Conservation (phyloP, 768 basidiomycete species). For the Podaxis carcinomalis region DNA sequence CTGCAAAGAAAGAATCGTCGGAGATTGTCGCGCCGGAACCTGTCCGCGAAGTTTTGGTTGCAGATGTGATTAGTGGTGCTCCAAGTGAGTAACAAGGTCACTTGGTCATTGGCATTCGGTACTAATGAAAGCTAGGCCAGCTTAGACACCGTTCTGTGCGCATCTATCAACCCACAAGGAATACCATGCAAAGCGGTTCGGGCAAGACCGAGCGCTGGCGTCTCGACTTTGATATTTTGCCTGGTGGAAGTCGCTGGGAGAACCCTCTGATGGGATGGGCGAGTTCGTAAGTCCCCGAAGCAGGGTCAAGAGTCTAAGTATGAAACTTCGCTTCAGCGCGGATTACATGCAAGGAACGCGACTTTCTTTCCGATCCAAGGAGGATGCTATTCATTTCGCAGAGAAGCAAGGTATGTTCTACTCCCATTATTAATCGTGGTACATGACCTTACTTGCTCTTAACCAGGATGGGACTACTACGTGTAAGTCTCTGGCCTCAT, state of each 20-base stretch:
- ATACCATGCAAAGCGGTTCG: conserved; percentile 92
- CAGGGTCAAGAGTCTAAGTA: neutral
- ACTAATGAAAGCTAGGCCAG: conserved; percentile 46
- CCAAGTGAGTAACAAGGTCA: conserved; percentile 50
- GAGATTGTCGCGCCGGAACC: conserved; percentile 32
- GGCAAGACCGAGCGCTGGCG: conserved; percentile 87
- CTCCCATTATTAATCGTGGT: conserved; percentile 1
- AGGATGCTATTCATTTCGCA: conserved; percentile 91
- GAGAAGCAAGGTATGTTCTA: conserved; percentile 82
- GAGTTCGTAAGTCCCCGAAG: conserved; percentile 68
- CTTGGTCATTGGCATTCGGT: too few species aligned
- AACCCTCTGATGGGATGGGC: conserved; percentile 98
- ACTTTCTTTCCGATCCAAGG: conserved; percentile 77
- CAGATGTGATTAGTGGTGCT: conserved; percentile 83
- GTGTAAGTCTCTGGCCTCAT: conserved; percentile 49
- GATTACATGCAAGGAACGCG: conserved; percentile 96
- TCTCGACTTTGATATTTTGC: conserved; percentile 91
- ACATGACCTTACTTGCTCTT: conserved; percentile 10
- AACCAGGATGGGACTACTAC: conserved; percentile 89
- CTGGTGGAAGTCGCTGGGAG: conserved; percentile 92
- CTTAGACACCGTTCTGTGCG: conserved; percentile 84
- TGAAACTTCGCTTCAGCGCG: conserved; percentile 47
- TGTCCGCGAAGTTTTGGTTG: conserved; percentile 63
- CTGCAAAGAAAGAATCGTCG: conserved; percentile 24
- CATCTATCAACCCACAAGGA: conserved; percentile 89